Evolutionary conservation across 345 rosid genomes (phyloP), one percentile per base, ranked within the genome.

Genomic region (Pistacia vera): DNA sequence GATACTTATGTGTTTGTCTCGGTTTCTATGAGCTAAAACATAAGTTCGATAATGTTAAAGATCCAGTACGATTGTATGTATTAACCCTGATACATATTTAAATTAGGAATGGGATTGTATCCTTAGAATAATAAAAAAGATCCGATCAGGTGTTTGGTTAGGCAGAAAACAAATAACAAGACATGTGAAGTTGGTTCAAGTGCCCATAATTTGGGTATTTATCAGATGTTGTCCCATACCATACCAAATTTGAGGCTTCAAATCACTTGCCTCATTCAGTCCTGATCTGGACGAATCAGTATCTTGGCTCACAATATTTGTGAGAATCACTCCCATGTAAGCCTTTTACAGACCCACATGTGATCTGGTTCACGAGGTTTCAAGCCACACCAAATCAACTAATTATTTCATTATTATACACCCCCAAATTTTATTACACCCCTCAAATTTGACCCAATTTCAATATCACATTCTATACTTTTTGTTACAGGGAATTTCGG

Each of bases 201-300:
- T 71, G 4, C 22, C 74, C n/a, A 41, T 20, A 36, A 36, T 55
- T 57, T 57, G 20, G 64, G 74, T 20, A 57, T 55, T 9, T 57
- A 11, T 36, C 5, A 70, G 44, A 8, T 16, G 17, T 6, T 30
- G 65, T 11, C 57, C 5, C 18, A 35, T 51, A 3, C n/a, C 72
- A 5, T 16, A 54, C 72, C 63, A 70, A 55, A 68, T 12, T 58
- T 18, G 65, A 41, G 74, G 65, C 55, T 33, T 4, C 5, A 5
- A 60, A 71, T 7, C 54, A 8, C 55, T 59, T 4, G 41, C 10
- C 12, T 7, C 17, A 48, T 44, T 33, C 60, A 62, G 6, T 33
- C 46, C 63, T 56, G 20, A 64, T 12, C 77, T 74, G 52, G 52
- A 36, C 54, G 70, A 74, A 74, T 64, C 71, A 64, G 64, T 22